Conservation (phyloP, 2,329 filamentous ascomycete species). For the Elsinoe perseae region DNA sequence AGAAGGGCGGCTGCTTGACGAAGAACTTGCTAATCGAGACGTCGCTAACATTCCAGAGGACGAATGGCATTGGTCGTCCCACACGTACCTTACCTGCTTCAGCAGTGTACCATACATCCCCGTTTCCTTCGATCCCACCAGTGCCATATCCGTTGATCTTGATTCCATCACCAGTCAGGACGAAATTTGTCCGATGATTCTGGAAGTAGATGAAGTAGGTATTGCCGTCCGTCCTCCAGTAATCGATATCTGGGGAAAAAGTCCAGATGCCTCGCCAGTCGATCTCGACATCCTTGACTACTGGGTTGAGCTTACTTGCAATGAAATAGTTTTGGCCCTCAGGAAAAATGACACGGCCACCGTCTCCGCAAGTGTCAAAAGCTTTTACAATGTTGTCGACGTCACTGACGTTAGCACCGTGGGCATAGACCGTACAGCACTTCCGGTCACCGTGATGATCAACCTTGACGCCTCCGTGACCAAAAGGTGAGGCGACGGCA, state of each 20-base stretch:
- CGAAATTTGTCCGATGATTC: constrained; percentile 48
- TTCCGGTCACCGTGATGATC: constrained; percentile 12
- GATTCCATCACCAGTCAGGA: constrained; percentile 45
- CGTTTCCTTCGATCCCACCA: constrained; percentile 49
- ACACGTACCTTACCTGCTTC: constrained; percentile 41
- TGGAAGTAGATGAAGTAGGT: constrained; percentile 48
- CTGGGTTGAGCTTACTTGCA: constrained; percentile 42
- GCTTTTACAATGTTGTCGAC: constrained; percentile 37
- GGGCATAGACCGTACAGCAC: constrained; percentile 36
- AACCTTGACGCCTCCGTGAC: background rate
- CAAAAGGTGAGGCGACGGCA: background rate
- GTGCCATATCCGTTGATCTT: constrained; percentile 46
- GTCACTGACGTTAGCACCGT: constrained; percentile 34
- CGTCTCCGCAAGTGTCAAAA: constrained; percentile 34
- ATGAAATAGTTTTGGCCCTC: constrained; percentile 46
- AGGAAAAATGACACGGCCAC: constrained; percentile 44
- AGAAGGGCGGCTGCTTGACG: constrained; percentile 46
- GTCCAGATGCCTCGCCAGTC: constrained; percentile 49
- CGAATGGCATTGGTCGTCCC: constrained; percentile 51
- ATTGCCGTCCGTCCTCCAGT: constrained; percentile 42
- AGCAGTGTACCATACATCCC: constrained; percentile 47
- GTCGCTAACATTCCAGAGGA: constrained; percentile 51
- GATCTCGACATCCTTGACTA: constrained; percentile 43
- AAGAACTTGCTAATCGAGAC: constrained; percentile 48
- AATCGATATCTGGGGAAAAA: constrained; percentile 44